These are phyloP conservation scores for Medicago ruthenica DNA, from an alignment of 306 rosid species.

Conservation along the genomic window DNA sequence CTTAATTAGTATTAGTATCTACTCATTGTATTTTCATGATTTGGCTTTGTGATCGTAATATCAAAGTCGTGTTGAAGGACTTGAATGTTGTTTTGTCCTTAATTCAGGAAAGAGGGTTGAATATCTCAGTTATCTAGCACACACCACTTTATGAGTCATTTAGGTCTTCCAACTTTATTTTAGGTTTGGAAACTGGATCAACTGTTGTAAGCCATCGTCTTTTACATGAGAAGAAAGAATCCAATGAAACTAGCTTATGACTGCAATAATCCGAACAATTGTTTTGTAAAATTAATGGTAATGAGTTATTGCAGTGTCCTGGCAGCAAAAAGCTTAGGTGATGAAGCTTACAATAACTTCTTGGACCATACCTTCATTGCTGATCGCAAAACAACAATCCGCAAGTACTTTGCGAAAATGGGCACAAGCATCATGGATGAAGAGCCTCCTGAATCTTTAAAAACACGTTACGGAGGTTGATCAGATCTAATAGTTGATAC, in stretches of 20 bases:
- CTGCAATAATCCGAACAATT: neutral
- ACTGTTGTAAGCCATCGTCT: conserved; percentile 2
- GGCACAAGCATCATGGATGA: conserved; percentile 49
- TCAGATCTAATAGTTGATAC: neutral
- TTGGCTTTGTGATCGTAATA: neutral
- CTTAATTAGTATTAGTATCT: neutral
- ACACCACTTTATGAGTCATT: neutral
- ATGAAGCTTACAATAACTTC: conserved; percentile 52
- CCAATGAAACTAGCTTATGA: conserved; percentile 12
- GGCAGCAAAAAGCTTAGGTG: conserved; percentile 52
- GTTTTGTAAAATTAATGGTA: neutral
- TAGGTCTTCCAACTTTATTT: conserved; percentile 7
- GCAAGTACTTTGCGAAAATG: conserved; percentile 48
- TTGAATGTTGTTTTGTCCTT: neutral
- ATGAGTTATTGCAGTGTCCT: conserved; percentile 47
- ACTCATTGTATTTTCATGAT: neutral
- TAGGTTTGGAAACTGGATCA: conserved; percentile 4
- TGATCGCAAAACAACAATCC: conserved; percentile 54
- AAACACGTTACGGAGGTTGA: conserved; percentile 56
- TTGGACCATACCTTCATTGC: conserved; percentile 53
- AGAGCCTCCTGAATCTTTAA: conserved; percentile 53
- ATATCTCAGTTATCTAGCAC: neutral
- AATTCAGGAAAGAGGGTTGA: neutral
- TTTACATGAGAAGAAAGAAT: neutral
- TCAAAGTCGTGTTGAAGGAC: conserved; percentile 8